Evolutionary conservation across 805 yeast species (phyloP), one percentile per base, ranked within the genome.

Genomic region (Metschnikowia santaceciliae): DNA sequence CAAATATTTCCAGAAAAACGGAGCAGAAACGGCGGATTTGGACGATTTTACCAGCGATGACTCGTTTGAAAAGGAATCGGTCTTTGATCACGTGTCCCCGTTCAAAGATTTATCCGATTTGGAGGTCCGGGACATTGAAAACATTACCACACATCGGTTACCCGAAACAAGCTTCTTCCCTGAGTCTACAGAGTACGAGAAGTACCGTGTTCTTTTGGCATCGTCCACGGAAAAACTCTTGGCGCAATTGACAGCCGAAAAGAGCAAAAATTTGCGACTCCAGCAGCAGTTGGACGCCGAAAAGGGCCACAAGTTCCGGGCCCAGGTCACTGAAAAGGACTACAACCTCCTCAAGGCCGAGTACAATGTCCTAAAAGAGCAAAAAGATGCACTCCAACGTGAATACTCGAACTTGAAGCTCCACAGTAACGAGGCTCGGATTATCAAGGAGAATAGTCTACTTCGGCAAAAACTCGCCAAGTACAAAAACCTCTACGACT

Each of bases 391-490:
- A 44, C 46, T 52, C 8, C 51, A 52, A 22, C 4, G 42, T 26
- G 54, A 48, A 32, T 36, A 37, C 32, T 34, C 49, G 34, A 38
- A 45, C 17, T 32, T 48, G 19, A 45, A 41, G 46, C 39, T 44
- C 7, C 26, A 40, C n/a, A 43, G 47, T 38, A 47, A 52, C 33
- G 46, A 61, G 26, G 53, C 63, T 6, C 61, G 57, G 17, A 49
- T 65, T 45, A 50, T 45, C 34, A 52, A 58, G 35, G 75, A 70
- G 46, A 69, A 66, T 43, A 63, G 55, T 19, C 57, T 71, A 26
- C 57, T 71, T 30, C 58, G 74, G 19, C 61, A 60, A 26, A 71
- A 71, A 51, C 61, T 71, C 45, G 58, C 60, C 42, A 71, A 71
- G 58, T 71, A 71, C 46, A 69, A 69, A 54, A 54, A 51, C 7